phyloP scores from a whole-genome alignment of 495 filamentous ascomycete genomes.

The Aspergillus cristatus region DNA sequence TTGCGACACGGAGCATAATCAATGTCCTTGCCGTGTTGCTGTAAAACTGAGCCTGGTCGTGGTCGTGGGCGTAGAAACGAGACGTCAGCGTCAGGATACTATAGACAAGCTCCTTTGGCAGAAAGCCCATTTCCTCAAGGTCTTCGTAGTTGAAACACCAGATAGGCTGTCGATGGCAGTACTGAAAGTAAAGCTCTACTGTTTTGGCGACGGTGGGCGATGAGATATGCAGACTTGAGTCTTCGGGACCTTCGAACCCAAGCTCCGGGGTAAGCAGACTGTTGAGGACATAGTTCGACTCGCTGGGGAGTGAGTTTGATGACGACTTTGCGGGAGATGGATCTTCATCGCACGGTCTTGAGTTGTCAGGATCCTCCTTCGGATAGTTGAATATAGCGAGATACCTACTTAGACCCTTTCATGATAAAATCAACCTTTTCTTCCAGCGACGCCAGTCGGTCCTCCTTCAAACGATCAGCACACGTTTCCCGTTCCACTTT shows the following conservation, averaged over 20 bases:
- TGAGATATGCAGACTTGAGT: slow-evolving; percentile 16
- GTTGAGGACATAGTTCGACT: too few relatives aligned
- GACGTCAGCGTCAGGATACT: slow-evolving; percentile 34
- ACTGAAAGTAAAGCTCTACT: slow-evolving; percentile 35
- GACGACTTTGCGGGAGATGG: too few relatives aligned
- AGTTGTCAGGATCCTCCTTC: too few relatives aligned
- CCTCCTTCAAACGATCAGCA: too few relatives aligned
- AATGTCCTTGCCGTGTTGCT: slow-evolving; percentile 31
- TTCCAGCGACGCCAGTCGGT: too few relatives aligned
- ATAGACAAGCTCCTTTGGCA: slow-evolving; percentile 34
- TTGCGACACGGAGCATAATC: slow-evolving; percentile 40
- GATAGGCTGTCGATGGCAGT: slow-evolving; percentile 39
- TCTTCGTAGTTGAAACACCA: slow-evolving; percentile 41
- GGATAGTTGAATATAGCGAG: too few relatives aligned
- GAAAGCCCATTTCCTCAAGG: slow-evolving; percentile 23
- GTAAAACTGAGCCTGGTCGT: slow-evolving; percentile 28
- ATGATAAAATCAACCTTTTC: too few relatives aligned
- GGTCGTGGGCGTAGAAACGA: slow-evolving; percentile 31
- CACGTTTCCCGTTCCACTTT: too few relatives aligned
- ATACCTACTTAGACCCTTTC: too few relatives aligned
- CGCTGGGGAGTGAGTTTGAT: too few relatives aligned
- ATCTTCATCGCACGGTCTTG: too few relatives aligned
- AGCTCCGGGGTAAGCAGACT: slow-evolving; percentile 20
- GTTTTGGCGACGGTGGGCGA: slow-evolving; percentile 21
- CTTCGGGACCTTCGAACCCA: slow-evolving; percentile 23